Evolutionary conservation across 2,329 filamentous ascomycete genomes (phyloP).

Genomic region (Colletotrichum sp.): DNA sequence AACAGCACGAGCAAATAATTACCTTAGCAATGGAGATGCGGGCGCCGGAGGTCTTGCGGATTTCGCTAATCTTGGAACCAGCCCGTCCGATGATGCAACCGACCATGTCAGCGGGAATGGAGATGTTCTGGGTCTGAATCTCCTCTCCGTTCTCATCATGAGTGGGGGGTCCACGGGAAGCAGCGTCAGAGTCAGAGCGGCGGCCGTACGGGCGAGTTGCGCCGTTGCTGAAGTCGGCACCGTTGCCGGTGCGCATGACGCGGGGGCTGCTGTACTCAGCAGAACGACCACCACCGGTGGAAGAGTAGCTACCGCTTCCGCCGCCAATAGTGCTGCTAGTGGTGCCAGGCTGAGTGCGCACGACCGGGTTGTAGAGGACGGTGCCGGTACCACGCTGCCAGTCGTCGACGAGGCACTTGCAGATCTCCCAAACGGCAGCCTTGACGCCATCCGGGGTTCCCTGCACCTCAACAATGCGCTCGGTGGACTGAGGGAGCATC

Average conservation of each 20-base stretch:
- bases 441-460: slow-evolving; percentile 95
- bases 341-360: slow-evolving; percentile 77
- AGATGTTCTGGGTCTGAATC: slow-evolving; percentile 98
- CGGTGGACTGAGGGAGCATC: slow-evolving; percentile 98
- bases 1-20: slow-evolving; percentile 24
- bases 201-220: slow-evolving; percentile 72
- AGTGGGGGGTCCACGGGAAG: slow-evolving; percentile 80
- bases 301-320: slow-evolving; percentile 39
- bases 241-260: slow-evolving; percentile 95
- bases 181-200: slow-evolving; percentile 83
- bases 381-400: slow-evolving; percentile 97
- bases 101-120: slow-evolving; percentile 99
- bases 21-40: slow-evolving; percentile 97
- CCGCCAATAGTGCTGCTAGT: slow-evolving; percentile 34
- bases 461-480: slow-evolving; percentile 96
- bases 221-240: slow-evolving; percentile 83
- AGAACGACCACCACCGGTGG: slow-evolving; percentile 46
- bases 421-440: slow-evolving; percentile 97
- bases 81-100: slow-evolving; percentile 97
- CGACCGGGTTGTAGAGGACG: slow-evolving; percentile 95
- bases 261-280: slow-evolving; percentile 67
- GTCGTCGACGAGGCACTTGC: slow-evolving; percentile 97
- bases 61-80: slow-evolving; percentile 98
- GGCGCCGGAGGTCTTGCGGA: slow-evolving; percentile 93
- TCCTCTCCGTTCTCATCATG: slow-evolving; percentile 97